Evolutionary conservation across 768 basidiomycete species (phyloP), one percentile per base, ranked within the genome.

Genomic region (Macrocybe gigantea): DNA sequence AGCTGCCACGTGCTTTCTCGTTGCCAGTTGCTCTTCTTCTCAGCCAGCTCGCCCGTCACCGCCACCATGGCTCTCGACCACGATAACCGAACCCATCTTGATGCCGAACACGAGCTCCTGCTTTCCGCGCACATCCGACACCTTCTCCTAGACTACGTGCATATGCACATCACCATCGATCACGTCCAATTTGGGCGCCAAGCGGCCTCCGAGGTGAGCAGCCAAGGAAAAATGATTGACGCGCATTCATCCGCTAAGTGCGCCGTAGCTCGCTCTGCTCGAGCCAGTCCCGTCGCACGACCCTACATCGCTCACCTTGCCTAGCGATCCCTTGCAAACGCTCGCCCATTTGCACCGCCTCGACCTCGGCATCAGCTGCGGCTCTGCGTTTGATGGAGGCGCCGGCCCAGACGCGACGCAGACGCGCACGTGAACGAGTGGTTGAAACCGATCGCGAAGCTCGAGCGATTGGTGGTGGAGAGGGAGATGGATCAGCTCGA

Each of bases 111-210:
- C 4, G 22, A 22, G 22, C 22, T 22, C 22, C 22, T 22, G 22
- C 50, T 72, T 33, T 60, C 61, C 15, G 59, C 56, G 33, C 83
- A 84, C 56, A 77, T 86, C 48, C 77, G 71, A 36, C 62, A 71
- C 33, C 60, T 83, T 30, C 69, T 86, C 30, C 64, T 77, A 30
- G 67, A 74, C 37, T 87, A 86, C 54, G 73, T 67, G 6, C 68
- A 68, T 33, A 62, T 58, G 12, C 75, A 87, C 60, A 61, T 82
- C 32, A 76, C 80, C 0, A 74, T 64, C 46, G 71, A 83, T 57
- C 75, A 85, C 57, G 61, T 79, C 38, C 58, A 67, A 10, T 79
- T 74, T 55, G 84, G 83, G 3, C 68, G 77, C 50, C 59, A 64
- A 47, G 67, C 71, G 2, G 74, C 79, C 11, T 55, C 69, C 36